phyloP scores from a whole-genome alignment of 495 filamentous ascomycete genomes.

The Talaromyces stipitatus region DNA sequence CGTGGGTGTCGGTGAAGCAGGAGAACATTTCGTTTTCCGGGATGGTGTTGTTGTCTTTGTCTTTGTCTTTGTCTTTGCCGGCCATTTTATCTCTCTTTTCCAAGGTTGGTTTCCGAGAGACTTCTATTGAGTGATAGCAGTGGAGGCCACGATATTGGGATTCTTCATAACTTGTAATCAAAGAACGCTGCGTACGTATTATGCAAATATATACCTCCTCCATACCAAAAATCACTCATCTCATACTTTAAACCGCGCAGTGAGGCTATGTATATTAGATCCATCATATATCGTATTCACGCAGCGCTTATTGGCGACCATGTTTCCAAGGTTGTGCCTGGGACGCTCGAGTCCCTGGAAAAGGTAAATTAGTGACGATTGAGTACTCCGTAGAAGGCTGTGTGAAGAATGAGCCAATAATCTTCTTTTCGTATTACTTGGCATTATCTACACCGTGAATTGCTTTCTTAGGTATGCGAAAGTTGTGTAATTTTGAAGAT shows the following conservation, averaged over 20 bases:
- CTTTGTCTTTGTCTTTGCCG: neutral
- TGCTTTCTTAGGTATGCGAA: too few relatives aligned
- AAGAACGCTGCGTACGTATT: neutral
- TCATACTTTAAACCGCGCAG: neutral
- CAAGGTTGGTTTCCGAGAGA: neutral
- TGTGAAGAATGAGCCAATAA: too few relatives aligned
- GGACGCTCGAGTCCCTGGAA: neutral
- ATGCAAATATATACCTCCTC: neutral
- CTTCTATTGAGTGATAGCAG: too few relatives aligned
- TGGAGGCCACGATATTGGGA: too few relatives aligned
- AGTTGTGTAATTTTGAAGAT: too few relatives aligned
- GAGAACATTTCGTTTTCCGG: conserved; percentile 10
- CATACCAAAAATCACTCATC: neutral
- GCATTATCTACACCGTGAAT: too few relatives aligned
- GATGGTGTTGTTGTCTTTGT: neutral
- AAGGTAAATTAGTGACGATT: neutral
- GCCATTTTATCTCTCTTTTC: neutral
- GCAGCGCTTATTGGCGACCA: neutral
- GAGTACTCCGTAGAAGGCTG: too few relatives aligned
- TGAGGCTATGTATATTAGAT: neutral
- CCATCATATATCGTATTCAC: neutral
- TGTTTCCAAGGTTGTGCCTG: neutral
- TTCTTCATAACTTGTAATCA: too few relatives aligned
- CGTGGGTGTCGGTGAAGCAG: conserved; percentile 55
- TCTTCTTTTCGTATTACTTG: too few relatives aligned